phyloP scores from a whole-genome alignment of 768 basidiomycete species.

The Lactarius evosmus region DNA sequence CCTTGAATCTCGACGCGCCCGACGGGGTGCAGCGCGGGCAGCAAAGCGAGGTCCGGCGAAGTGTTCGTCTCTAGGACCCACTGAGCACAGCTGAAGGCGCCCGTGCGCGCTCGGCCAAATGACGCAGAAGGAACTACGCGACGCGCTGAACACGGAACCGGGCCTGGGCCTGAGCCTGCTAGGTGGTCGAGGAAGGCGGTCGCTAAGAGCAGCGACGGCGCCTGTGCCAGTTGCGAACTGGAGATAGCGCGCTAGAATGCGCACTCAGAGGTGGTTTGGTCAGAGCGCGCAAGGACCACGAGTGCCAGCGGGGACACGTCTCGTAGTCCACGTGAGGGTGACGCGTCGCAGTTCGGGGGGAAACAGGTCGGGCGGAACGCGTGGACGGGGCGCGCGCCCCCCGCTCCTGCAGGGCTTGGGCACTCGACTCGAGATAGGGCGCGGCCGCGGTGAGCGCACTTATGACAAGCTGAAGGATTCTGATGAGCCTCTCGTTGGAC shows the following conservation, averaged over 20 bases:
- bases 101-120: background rate
- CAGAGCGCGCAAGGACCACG: background rate
- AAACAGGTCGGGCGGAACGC: constrained; percentile 1
- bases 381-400: too few species aligned
- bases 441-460: constrained; percentile 1
- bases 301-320: constrained; percentile 5
- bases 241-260: background rate
- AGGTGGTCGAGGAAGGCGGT: constrained; percentile 1
- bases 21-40: too few species aligned
- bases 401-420: background rate
- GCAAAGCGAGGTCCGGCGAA: too few species aligned
- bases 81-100: too few species aligned
- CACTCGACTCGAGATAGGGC: constrained; percentile 4
- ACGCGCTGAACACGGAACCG: background rate
- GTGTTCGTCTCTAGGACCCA: too few species aligned
- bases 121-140: background rate
- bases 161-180: background rate
- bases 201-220: background rate
- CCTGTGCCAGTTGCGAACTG: background rate
- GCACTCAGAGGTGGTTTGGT: constrained; percentile 3
- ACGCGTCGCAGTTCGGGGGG: background rate
- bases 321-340: background rate
- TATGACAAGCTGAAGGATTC: background rate
- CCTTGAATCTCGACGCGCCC: too few species aligned
- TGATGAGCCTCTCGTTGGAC: background rate